Percentiles rank a stretch among this genome's conserved stretches.
Evolutionary conservation across 1,284 basidiomycete genomes (phyloP).

Genomic region (Sphaerobolus stellatus): DNA sequence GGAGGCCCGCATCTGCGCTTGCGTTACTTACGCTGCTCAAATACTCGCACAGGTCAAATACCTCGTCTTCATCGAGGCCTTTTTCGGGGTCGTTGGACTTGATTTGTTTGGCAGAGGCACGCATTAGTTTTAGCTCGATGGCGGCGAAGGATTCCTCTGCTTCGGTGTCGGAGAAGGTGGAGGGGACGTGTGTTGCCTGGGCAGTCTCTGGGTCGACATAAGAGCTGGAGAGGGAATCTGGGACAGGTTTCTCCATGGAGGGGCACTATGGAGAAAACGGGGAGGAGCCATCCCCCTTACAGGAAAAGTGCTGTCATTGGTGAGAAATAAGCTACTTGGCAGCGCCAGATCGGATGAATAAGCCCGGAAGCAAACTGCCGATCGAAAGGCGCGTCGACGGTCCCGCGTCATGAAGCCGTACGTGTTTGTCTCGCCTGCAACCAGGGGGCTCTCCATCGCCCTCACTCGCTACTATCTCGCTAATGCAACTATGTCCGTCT

Average conservation of each 20-base stretch:
- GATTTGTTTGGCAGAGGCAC: background rate
- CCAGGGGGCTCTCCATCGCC: conserved; percentile 54
- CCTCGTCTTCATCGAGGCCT: conserved; percentile 35
- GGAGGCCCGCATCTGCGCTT: conserved; percentile 69
- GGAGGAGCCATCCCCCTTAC: no score
- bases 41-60: conserved; percentile 75
- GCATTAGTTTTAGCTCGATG: conserved; percentile 38
- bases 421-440: conserved; percentile 46
- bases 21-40: conserved; percentile 69
- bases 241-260: no score
- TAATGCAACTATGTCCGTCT: conserved; percentile 51
- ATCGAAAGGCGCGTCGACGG: background rate
- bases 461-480: conserved; percentile 53
- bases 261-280: background rate
- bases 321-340: background rate
- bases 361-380: background rate
- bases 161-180: background rate
- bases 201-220: no score
- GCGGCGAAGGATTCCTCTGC: conserved; percentile 57
- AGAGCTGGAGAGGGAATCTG: no score
- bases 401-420: conserved; percentile 34
- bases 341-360: background rate
- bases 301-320: no score
- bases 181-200: background rate
- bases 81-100: conserved; percentile 49